Evolutionary conservation across 345 rosid species (phyloP).

Genomic region (Pugionium cornutum): DNA sequence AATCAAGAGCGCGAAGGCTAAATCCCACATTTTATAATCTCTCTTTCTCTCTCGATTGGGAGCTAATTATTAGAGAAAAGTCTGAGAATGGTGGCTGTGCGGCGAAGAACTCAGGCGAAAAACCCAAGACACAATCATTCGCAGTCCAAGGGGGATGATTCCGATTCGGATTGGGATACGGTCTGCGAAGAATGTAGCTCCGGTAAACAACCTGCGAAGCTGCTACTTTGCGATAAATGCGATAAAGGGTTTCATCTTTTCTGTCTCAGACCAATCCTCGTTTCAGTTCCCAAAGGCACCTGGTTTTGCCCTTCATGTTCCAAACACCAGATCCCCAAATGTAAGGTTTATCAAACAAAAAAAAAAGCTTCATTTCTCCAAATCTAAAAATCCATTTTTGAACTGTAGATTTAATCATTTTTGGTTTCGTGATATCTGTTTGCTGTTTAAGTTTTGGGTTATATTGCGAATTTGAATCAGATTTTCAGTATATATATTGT

Average conservation of each 20-base stretch:
- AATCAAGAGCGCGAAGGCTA: conserved; percentile 31
- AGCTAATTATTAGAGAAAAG: conserved; percentile 38
- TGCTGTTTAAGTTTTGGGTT: not conserved
- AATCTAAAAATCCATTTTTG: not conserved
- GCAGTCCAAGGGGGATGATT: conserved; percentile 2
- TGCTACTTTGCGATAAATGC: conserved; percentile 82
- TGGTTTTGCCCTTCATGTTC: conserved; percentile 83
- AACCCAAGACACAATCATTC: conserved; percentile 35
- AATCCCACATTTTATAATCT: conserved; percentile 1
- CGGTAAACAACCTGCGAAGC: conserved; percentile 62
- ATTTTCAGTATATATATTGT: not conserved
- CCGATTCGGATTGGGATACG: conserved; percentile 44
- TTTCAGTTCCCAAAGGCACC: conserved; percentile 76
- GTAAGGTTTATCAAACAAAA: conserved; percentile 42
- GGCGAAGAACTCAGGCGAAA: conserved; percentile 56
- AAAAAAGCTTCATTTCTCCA: no score
- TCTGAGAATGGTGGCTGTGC: conserved; percentile 27
- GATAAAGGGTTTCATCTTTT: conserved; percentile 78
- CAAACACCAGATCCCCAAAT: conserved; percentile 52
- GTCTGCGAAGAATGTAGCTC: conserved; percentile 71
- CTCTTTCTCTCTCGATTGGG: conserved; percentile 23
- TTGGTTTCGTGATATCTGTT: not conserved
- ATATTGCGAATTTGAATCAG: not conserved
- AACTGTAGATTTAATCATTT: not conserved
- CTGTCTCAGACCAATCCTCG: conserved; percentile 88